Evolutionary conservation across 2,329 filamentous ascomycete genomes (phyloP).

Genomic region (Beauveria australis): DNA sequence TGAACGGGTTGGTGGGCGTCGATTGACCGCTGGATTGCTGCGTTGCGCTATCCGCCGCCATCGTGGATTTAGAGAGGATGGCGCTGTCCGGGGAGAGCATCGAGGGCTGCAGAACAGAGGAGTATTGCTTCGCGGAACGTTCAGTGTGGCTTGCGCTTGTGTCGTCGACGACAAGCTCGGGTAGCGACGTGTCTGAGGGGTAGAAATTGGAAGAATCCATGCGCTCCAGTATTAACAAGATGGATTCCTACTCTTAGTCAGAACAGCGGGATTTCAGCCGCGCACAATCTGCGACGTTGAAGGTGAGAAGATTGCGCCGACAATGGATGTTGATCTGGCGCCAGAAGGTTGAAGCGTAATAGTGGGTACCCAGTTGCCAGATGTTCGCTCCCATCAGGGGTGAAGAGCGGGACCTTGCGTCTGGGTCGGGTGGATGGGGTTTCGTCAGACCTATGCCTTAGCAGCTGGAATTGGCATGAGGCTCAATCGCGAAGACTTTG

Average conservation of each 20-base stretch:
- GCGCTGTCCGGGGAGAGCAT: constrained; percentile 6
- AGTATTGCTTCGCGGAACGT: background rate
- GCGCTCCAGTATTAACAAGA: background rate
- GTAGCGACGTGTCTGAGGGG: constrained; percentile 6
- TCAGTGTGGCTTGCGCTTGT: background rate
- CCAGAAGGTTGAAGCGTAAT: background rate
- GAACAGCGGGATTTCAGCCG: background rate
- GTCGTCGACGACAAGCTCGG: constrained; percentile 15
- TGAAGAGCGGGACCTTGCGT: background rate
- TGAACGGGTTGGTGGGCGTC: constrained; percentile 66
- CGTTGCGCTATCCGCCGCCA: constrained; percentile 14
- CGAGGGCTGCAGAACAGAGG: background rate
- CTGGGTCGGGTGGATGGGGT: too few species aligned
- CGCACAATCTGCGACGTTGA: background rate
- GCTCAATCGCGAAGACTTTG: background rate
- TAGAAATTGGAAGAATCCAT: background rate
- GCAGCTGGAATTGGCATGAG: background rate
- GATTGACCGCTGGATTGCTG: constrained; percentile 11
- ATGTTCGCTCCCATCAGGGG: background rate
- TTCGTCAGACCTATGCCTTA: too few species aligned
- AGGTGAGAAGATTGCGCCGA: background rate
- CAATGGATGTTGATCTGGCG: background rate
- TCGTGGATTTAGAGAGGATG: constrained; percentile 18
- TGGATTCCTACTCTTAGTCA: background rate
- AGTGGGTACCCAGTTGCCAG: background rate